phyloP scores from a whole-genome alignment of 345 rosid species.

The Bruguiera parviflora region DNA sequence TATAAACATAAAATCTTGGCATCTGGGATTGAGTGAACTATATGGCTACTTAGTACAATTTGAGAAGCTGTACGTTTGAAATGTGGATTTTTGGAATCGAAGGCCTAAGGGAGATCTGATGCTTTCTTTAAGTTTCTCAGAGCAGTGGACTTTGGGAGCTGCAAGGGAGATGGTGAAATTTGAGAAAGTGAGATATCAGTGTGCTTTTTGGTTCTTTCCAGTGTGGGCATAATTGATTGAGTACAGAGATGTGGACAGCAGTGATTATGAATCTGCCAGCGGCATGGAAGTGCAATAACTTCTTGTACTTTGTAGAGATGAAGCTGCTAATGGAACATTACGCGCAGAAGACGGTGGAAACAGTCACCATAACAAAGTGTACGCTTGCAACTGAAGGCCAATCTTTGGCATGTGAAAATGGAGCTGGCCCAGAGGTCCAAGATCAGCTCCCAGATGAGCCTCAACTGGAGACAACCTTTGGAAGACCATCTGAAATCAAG shows the following conservation, averaged over 20 bases:
- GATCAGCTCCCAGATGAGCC: conserved; percentile 20
- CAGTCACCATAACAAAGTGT: conserved; percentile 22
- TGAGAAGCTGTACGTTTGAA: not conserved
- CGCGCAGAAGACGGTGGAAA: conserved; percentile 46
- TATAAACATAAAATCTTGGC: no score
- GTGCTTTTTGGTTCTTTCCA: not conserved
- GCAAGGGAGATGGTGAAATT: conserved; percentile 62
- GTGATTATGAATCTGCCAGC: no score
- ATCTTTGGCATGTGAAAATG: conserved; percentile 40
- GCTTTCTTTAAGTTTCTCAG: conserved; percentile 46
- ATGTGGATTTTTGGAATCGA: not conserved
- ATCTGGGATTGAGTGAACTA: not conserved
- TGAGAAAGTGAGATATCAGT: conserved; percentile 50
- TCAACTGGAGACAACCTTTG: conserved; percentile 13
- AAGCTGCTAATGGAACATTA: conserved; percentile 53
- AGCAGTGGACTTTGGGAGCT: conserved; percentile 60
- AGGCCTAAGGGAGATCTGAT: conserved; percentile 1
- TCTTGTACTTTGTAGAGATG: conserved; percentile 40
- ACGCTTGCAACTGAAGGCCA: conserved; percentile 31
- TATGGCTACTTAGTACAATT: not conserved
- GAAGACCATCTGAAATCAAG: conserved; percentile 28
- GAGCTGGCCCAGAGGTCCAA: conserved; percentile 21
- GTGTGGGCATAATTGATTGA: no score
- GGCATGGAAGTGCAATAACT: no score
- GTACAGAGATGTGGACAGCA: no score